Evolutionary conservation across 2,329 filamentous ascomycete species (phyloP).

Genomic region (Fusarium scirpi): DNA sequence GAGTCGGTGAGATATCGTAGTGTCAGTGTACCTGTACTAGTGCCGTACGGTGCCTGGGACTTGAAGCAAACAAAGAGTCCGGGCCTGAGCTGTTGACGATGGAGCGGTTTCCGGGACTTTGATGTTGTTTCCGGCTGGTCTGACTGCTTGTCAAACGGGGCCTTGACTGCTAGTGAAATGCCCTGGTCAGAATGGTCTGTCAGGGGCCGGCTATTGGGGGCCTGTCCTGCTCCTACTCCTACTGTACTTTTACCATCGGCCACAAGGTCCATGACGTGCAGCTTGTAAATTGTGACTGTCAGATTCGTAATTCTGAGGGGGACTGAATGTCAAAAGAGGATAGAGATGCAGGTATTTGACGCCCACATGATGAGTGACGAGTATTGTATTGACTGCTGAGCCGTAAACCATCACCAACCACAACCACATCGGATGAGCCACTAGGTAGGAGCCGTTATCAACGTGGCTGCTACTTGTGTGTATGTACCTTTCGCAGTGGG

Average conservation of each 20-base stretch:
- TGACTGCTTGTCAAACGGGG: conserved; percentile 27
- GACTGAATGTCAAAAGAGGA: background rate
- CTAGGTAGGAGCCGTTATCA: conserved; percentile 32
- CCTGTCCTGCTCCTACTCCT: background rate
- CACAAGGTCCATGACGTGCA: conserved; percentile 33
- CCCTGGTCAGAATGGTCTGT: conserved; percentile 23
- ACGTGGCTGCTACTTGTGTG: conserved; percentile 33
- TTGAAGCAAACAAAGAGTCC: conserved; percentile 12
- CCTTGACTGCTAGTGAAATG: conserved; percentile 23
- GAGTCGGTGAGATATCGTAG: conserved; percentile 32
- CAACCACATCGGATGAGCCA: conserved; percentile 14
- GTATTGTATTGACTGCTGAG: conserved; percentile 3
- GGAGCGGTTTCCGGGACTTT: conserved; percentile 34
- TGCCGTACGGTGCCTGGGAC: conserved; percentile 21
- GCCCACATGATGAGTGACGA: conserved; percentile 21
- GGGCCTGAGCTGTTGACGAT: conserved; percentile 7
- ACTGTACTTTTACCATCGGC: background rate
- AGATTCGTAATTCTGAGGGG: background rate
- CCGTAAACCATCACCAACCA: conserved; percentile 7
- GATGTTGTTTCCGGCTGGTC: conserved; percentile 38
- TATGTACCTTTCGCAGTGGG: background rate
- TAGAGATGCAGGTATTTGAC: background rate
- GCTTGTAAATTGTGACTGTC: conserved; percentile 12
- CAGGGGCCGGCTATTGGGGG: conserved; percentile 32
- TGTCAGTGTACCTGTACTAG: conserved; percentile 20